Evolutionary conservation across 2,329 filamentous ascomycete species (phyloP).

Genomic region (Blastomyces emzantsi): DNA sequence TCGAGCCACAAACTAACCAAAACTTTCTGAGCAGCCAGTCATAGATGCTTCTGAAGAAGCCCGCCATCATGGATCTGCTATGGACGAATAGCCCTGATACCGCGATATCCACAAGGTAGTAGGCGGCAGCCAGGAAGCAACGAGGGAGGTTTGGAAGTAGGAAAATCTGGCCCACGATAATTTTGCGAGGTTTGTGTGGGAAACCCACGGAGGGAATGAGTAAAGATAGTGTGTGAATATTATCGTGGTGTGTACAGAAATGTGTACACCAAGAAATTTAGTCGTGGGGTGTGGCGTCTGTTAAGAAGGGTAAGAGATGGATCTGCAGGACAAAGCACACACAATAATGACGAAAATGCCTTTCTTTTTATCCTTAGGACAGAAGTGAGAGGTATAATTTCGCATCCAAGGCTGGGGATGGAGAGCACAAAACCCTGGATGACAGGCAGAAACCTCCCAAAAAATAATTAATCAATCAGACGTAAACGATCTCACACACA

Average conservation of each 20-base stretch:
- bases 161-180: neutral
- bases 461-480: constrained; percentile 1
- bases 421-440: neutral
- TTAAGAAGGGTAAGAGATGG: constrained; percentile 7
- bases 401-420: neutral
- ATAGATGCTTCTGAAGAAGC: constrained; percentile 88
- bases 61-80: constrained; percentile 57
- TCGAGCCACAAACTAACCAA: constrained; percentile 56
- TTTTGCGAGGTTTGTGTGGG: constrained; percentile 1
- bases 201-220: neutral
- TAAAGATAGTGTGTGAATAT: constrained; percentile 8
- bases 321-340: constrained; percentile 10
- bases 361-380: neutral
- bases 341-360: constrained; percentile 11
- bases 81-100: neutral
- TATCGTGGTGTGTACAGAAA: constrained; percentile 7
- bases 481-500: neutral
- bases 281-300: constrained; percentile 5
- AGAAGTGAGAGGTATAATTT: constrained; percentile 1
- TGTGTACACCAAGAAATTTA: constrained; percentile 8
- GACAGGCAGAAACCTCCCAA: constrained; percentile 5
- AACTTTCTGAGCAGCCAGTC: constrained; percentile 98
- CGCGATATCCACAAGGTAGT: neutral
- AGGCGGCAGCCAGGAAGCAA: neutral
- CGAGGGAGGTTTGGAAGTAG: constrained; percentile 4